Evolutionary conservation across 192 early-diverging fungal genomes (phyloP).

Genomic region (Coemansia sp.): DNA sequence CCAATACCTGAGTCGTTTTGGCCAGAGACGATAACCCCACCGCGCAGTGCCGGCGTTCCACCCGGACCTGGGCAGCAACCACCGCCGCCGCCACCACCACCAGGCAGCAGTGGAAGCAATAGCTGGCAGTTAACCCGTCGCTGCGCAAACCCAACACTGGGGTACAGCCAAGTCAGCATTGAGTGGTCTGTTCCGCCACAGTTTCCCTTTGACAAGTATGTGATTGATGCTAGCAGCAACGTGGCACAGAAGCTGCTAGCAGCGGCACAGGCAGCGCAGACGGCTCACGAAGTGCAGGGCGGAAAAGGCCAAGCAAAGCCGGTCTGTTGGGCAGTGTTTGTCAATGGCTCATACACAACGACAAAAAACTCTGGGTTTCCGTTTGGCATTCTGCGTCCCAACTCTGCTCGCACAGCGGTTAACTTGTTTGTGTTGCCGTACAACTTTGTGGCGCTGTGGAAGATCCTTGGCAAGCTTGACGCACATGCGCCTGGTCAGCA

Average conservation of each 20-base stretch:
- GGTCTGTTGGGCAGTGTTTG: conserved; percentile 58
- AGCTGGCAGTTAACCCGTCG: conserved; percentile 50
- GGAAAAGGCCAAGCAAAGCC: conserved; percentile 59
- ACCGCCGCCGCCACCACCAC: no score
- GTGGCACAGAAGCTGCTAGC: conserved; percentile 64
- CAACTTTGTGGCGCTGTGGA: conserved; percentile 76
- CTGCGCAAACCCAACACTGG: conserved; percentile 66
- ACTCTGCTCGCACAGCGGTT: conserved; percentile 63
- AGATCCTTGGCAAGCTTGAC: conserved; percentile 58
- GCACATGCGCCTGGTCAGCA: conserved; percentile 32
- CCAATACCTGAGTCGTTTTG: conserved; percentile 77
- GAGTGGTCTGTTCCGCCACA: conserved; percentile 64
- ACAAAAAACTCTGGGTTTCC: conserved; percentile 62
- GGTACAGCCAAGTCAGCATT: conserved; percentile 57
- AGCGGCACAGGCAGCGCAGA: conserved; percentile 42
- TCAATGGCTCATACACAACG: conserved; percentile 61
- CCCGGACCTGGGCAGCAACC: conserved; percentile 3
- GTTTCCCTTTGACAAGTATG: conserved; percentile 78
- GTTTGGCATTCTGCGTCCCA: conserved; percentile 74
- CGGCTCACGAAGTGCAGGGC: conserved; percentile 43
- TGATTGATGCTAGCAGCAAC: conserved; percentile 60
- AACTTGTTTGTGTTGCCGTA: conserved; percentile 77
- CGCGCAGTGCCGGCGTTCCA: conserved; percentile 5
- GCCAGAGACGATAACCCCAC: conserved; percentile 54
- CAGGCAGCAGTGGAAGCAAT: not conserved